Evolutionary conservation across 2,329 filamentous ascomycete genomes (phyloP).

Genomic region (Penicillium rolfsii): DNA sequence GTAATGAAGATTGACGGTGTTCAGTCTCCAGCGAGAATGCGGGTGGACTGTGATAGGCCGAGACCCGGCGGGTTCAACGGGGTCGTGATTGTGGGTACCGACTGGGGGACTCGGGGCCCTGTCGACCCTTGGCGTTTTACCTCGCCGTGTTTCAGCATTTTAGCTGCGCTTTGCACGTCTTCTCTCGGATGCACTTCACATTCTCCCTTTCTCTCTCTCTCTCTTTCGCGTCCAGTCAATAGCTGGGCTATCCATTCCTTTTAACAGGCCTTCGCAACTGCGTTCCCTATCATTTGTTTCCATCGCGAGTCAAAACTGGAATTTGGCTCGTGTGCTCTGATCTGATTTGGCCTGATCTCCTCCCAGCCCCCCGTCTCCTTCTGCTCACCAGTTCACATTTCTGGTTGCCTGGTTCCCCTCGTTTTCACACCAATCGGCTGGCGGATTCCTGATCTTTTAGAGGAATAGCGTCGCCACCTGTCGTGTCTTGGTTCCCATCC

Average conservation of each 20-base stretch:
- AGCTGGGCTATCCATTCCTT: constrained; percentile 5
- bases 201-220: constrained; percentile 1
- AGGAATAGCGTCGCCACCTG: background rate
- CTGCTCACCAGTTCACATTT: background rate
- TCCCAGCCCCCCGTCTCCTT: background rate
- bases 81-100: background rate
- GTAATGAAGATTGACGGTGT: constrained; percentile 30
- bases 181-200: background rate
- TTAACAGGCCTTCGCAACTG: background rate
- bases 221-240: background rate
- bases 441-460: background rate
- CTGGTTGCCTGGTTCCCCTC: background rate
- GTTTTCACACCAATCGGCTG: background rate
- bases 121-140: constrained; percentile 21
- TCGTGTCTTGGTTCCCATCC: background rate
- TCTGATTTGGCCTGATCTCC: background rate
- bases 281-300: background rate
- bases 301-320: background rate
- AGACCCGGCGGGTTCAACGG: background rate
- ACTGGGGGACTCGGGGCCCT: constrained; percentile 9
- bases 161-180: background rate
- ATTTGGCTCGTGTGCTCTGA: background rate
- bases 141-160: constrained; percentile 25
- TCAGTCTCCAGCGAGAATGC: constrained; percentile 16
- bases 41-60: constrained; percentile 25